Base-by-base conservation (phyloP, 306 rosid species). In the Cucumis melo region DNA sequence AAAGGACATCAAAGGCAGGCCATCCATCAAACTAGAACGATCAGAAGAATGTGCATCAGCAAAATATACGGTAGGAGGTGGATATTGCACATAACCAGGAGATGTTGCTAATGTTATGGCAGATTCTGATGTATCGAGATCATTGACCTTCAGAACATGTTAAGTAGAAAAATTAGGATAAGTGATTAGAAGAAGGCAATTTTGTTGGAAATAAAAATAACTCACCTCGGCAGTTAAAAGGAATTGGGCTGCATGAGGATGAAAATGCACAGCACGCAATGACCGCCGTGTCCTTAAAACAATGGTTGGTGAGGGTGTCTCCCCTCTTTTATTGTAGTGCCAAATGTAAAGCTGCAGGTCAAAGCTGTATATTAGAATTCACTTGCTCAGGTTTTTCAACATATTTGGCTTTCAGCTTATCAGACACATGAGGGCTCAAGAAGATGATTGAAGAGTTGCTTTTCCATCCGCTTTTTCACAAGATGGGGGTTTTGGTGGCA, bases 201-300 rank as follows among this genome's bases (percentile, higher is more conserved):
- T 24, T 10, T 41, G 74, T 44, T 44, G 77, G 41, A 42, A 79
- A 50, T 9, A 73, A 78, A 73, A 73, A 59, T 54, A 73, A 78
- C 42, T 63, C 21, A 92, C 99, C 96, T 95, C 98, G 1, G 99
- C 98, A 44, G 99, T 95, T 83, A 95, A 85, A 78, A 95, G 98
- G 73, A 90, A 92, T 55, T 97, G 99, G 2, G 98, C 91, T 0
- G 87, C 96, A 80, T 90, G 96, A 0, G 99, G 99, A 70, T 95
- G 99, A 80, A 95, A 95, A 83, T 92, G 98, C 84, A 92, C 99
- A 65, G 99, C 98, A 61, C 98, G 90, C 74, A 95, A 92, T 15
- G 99, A 92, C 36, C 96, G 96, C 51, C 88, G 86, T 58, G 99
- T 95, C 88, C 86, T 92, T 80, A 92, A 86, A 75, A 95, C 93